These are phyloP conservation scores for Ophiostoma ips DNA, from an alignment of 2,329 filamentous ascomycete genomes.

Conservation along the genomic window DNA sequence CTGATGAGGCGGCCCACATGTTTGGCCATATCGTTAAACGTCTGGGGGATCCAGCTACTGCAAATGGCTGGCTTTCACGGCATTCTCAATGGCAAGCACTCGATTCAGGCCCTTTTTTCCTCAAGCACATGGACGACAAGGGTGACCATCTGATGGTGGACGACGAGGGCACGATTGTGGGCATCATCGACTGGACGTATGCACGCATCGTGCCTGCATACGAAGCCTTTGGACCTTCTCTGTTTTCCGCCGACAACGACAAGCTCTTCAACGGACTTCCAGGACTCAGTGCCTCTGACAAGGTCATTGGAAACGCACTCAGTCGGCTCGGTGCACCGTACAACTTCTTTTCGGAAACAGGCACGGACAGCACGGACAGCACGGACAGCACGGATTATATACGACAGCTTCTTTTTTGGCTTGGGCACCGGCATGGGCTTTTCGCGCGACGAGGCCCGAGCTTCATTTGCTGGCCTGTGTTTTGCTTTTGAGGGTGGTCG, in stretches of 20 bases:
- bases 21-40: conserved; percentile 22
- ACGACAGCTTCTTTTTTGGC: conserved; percentile 3
- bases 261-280: not conserved
- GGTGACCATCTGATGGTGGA: conserved; percentile 6
- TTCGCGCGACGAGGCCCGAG: not conserved
- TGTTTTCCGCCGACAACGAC: not conserved
- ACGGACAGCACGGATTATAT: not conserved
- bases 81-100: conserved; percentile 24
- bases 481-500: not conserved
- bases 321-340: not conserved
- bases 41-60: conserved; percentile 19
- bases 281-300: conserved; percentile 4
- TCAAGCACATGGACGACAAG: conserved; percentile 5
- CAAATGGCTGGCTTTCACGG: conserved; percentile 22
- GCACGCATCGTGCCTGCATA: conserved; percentile 22
- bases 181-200: conserved; percentile 16
- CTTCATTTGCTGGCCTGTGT: not conserved
- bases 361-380: not conserved
- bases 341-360: not conserved
- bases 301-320: not conserved
- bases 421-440: conserved; percentile 1
- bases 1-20: conserved; percentile 3
- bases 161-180: not conserved
- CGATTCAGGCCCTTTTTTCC: conserved; percentile 23
- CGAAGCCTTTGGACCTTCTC: conserved; percentile 21